Evolutionary conservation across 768 basidiomycete genomes (phyloP).

Genomic region (Lenzites betulinus): DNA sequence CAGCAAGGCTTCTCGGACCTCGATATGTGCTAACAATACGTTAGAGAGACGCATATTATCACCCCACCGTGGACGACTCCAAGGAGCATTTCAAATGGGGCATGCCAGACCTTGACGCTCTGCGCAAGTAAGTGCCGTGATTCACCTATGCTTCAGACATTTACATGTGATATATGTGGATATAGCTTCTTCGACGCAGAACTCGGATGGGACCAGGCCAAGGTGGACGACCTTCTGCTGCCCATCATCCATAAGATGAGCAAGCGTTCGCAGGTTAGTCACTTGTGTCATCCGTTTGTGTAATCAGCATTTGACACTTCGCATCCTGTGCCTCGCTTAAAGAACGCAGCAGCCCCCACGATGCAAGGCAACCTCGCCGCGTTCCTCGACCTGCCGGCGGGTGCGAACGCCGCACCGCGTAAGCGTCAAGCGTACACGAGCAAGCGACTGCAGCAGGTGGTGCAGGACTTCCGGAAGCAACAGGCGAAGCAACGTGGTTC

Average conservation of each 20-base stretch:
- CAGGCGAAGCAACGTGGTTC: conserved; percentile 31
- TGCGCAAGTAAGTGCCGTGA: conserved; percentile 62
- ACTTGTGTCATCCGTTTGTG: neutral
- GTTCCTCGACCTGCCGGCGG: conserved; percentile 70
- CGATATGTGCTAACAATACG: neutral
- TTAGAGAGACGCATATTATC: conserved; percentile 90
- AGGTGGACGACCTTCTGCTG: conserved; percentile 88
- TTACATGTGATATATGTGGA: neutral
- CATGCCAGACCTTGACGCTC: conserved; percentile 90
- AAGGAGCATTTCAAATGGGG: conserved; percentile 98
- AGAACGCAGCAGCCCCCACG: conserved; percentile 67
- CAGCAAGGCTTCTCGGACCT: neutral
- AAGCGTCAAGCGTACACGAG: conserved; percentile 82
- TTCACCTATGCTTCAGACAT: no score
- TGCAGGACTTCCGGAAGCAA: conserved; percentile 73
- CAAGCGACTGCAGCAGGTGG: conserved; percentile 85
- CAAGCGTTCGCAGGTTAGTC: conserved; percentile 69
- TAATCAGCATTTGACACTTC: no score
- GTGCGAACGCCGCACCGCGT: conserved; percentile 72
- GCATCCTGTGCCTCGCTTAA: neutral
- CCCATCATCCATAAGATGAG: conserved; percentile 91
- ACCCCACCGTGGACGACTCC: conserved; percentile 87
- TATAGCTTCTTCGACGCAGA: conserved; percentile 47
- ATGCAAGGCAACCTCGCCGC: conserved; percentile 75
- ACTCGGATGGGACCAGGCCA: conserved; percentile 76